These are phyloP conservation scores for Claviceps capensis DNA, from an alignment of 2,329 filamentous ascomycete species.

Conservation along the genomic window DNA sequence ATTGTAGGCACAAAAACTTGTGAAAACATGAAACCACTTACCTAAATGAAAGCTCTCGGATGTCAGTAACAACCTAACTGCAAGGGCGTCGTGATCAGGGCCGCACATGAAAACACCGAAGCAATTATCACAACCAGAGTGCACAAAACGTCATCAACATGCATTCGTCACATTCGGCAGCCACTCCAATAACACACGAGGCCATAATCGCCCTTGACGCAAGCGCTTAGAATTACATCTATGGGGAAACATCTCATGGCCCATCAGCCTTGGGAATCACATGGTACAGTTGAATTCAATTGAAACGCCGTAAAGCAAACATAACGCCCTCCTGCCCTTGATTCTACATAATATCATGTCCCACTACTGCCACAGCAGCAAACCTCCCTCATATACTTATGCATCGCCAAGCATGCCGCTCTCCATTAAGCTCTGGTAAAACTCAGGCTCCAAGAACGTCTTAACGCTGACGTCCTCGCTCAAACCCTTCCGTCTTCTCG, in stretches of 20 bases:
- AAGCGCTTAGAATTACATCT: no score
- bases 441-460: slow-evolving; percentile 90
- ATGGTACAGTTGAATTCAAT: not conserved
- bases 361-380: not conserved
- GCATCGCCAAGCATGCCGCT: slow-evolving; percentile 65
- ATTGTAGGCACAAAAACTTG: no score
- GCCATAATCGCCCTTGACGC: no score
- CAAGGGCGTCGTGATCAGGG: no score
- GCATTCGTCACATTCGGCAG: no score
- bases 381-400: slow-evolving; percentile 7
- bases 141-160: no score
- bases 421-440: slow-evolving; percentile 78
- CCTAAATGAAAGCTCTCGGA: no score
- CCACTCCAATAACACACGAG: no score
- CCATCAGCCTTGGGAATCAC: not conserved
- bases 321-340: not conserved
- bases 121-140: no score
- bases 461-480: slow-evolving; percentile 92
- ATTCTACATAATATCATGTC: not conserved
- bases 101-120: no score
- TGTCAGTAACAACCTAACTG: no score
- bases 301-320: not conserved
- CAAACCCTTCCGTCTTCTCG: slow-evolving; percentile 78
- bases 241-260: not conserved
- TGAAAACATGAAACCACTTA: no score